These are phyloP conservation scores for Eucalyptus decipiens DNA, from an alignment of 345 rosid genomes.

Conservation along the genomic window DNA sequence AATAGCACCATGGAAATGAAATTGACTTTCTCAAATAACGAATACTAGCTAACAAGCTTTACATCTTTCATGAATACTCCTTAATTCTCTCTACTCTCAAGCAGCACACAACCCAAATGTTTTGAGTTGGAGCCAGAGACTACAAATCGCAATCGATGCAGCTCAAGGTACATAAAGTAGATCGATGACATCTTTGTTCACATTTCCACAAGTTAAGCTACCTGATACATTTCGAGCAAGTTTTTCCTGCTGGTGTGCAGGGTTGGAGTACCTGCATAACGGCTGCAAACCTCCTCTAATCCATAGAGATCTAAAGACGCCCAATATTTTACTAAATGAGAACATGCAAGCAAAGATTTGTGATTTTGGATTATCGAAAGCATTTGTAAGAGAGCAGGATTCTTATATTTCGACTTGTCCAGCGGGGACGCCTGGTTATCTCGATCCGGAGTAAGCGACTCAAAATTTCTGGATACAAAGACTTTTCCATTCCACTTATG, in stretches of 20 bases:
- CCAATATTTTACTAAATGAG: constrained; percentile 31
- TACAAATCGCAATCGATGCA: constrained; percentile 27
- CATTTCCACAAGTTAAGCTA: neutral
- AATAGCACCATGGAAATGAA: neutral
- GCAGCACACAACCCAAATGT: neutral
- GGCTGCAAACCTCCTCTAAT: constrained; percentile 10
- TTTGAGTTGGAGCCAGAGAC: constrained; percentile 4
- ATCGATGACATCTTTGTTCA: neutral
- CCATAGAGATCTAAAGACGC: constrained; percentile 33
- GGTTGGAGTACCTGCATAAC: neutral
- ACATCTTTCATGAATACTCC: neutral
- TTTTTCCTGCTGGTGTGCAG: neutral
- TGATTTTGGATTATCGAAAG: constrained; percentile 36
- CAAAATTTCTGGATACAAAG: neutral
- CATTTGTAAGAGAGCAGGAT: constrained; percentile 17
- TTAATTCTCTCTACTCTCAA: neutral
- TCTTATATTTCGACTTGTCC: constrained; percentile 16
- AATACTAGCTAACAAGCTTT: neutral
- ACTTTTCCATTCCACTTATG: neutral
- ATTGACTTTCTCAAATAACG: neutral
- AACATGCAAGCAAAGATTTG: constrained; percentile 32
- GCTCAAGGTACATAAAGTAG: constrained; percentile 11
- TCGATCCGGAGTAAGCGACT: constrained; percentile 16
- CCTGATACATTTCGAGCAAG: neutral
- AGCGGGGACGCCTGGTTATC: constrained; percentile 29